Evolutionary conservation across 73 alveolate species (phyloP), one percentile per base, ranked within the genome.

Genomic region (Tetrahymena thermophila): DNA sequence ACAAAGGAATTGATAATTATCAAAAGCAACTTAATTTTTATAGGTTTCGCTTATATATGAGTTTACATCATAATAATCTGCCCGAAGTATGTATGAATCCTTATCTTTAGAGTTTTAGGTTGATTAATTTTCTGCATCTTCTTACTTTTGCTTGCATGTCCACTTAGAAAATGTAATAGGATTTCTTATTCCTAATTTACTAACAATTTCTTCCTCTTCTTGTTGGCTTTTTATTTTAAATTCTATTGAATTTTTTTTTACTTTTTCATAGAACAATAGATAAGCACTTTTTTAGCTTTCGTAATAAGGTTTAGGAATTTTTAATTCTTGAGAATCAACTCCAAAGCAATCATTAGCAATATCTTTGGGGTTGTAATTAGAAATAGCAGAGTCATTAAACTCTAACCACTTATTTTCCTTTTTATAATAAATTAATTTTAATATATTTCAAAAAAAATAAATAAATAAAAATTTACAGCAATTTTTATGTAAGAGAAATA

Each of bases 331-430:
- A 28, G 89, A 8, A 25, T 71, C 89, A n/a, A 10, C 35, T 71
- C 89, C 89, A 71, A 71, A 71, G 89, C 89, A 71, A 71, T 71
- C 89, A 19, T 25, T 71, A 19, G 89, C 38, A n/a, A 71, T 71
- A 3, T 71, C 89, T 71, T 71, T 71, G 8, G 89, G 89, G 13
- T 58, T 94, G 43, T 93, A 97, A 21, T 93, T 94, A 50, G 89
- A 85, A 7, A 97, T 97, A 38, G 19, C 25, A 35, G 98, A 94
- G 84, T 97, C 98, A 58, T 97, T 97, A 84, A 97, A 97, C 37
- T 97, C 98, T 37, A 96, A 94, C 98, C 98, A 97, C 31, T 94
- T 96, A 5, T 95, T 96, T 15, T 93, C 89, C 89, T 71, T 28
- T 40, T 40, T 37, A 7, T n/a, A 23, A 11, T 3, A 15, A 58